phyloP scores from a whole-genome alignment of 768 basidiomycete species.

The Lenzites betulinus region DNA sequence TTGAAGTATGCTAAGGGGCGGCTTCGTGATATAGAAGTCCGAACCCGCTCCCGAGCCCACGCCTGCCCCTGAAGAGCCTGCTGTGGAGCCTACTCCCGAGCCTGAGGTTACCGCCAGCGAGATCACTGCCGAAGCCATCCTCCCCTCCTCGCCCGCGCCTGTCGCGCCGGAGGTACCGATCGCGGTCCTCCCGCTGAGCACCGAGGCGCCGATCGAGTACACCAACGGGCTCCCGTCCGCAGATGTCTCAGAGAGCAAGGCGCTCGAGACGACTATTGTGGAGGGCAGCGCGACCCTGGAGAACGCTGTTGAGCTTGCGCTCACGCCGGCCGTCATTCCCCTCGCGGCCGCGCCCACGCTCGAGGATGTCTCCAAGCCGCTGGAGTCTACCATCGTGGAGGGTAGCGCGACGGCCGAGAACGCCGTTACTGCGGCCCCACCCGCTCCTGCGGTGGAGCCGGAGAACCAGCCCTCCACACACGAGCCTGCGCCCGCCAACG shows the following conservation, averaged over 20 bases:
- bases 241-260: constrained; percentile 18
- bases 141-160: constrained; percentile 10
- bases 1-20: background rate
- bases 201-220: constrained; percentile 5
- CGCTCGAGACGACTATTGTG: constrained; percentile 23
- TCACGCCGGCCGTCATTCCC: constrained; percentile 4
- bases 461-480: constrained; percentile 15
- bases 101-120: constrained; percentile 12
- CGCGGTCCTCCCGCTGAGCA: constrained; percentile 21
- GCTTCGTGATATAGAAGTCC: background rate
- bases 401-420: constrained; percentile 10
- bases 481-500: constrained; percentile 2
- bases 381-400: constrained; percentile 3
- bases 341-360: background rate
- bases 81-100: constrained; percentile 2
- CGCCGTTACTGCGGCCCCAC: constrained; percentile 12
- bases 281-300: constrained; percentile 20
- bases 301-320: constrained; percentile 11
- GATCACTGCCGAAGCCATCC: constrained; percentile 6
- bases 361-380: constrained; percentile 7
- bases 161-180: constrained; percentile 26
- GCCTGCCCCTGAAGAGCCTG: constrained; percentile 16
- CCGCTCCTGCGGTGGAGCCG: background rate
- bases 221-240: background rate
- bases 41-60: background rate